A percentile compares a stretch with the other conserved stretches of the same genome.
phyloP scores from a whole-genome alignment of 2,329 filamentous ascomycete species.

The Furcasterigmium sp. region DNA sequence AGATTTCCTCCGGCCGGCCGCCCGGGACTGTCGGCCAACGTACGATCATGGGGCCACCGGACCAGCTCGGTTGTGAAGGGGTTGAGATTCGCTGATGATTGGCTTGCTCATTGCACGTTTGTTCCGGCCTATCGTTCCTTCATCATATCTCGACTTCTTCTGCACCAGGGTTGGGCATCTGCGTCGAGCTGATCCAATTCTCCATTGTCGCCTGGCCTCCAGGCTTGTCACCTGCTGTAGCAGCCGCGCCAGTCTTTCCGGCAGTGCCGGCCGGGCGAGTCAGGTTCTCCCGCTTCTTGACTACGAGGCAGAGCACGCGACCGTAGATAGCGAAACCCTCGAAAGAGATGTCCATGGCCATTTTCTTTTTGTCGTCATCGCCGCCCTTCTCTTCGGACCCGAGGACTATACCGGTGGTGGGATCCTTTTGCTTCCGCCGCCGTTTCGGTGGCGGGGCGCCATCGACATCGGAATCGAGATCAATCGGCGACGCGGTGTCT shows the following conservation, averaged over 20 bases:
- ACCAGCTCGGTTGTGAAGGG: too few relatives aligned
- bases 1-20: too few relatives aligned
- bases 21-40: too few relatives aligned
- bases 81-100: background rate
- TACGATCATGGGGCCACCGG: too few relatives aligned
- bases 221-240: constrained; percentile 39
- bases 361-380: constrained; percentile 81
- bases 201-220: constrained; percentile 70
- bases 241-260: constrained; percentile 16
- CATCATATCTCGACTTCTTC: constrained; percentile 17
- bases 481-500: constrained; percentile 28
- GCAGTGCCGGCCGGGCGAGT: constrained; percentile 22
- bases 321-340: constrained; percentile 96
- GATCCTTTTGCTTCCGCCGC: constrained; percentile 31
- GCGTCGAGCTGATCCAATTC: constrained; percentile 79
- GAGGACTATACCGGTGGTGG: constrained; percentile 20
- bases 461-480: constrained; percentile 32
- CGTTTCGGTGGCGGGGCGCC: constrained; percentile 35
- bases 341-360: constrained; percentile 80
- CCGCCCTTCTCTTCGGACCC: constrained; percentile 7
- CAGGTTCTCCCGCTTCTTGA: constrained; percentile 66
- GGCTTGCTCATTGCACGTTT: too few relatives aligned
- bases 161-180: constrained; percentile 44
- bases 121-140: background rate
- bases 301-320: constrained; percentile 83